phyloP scores from a whole-genome alignment of 2,329 filamentous ascomycete genomes.

The Aspergillus sp. region DNA sequence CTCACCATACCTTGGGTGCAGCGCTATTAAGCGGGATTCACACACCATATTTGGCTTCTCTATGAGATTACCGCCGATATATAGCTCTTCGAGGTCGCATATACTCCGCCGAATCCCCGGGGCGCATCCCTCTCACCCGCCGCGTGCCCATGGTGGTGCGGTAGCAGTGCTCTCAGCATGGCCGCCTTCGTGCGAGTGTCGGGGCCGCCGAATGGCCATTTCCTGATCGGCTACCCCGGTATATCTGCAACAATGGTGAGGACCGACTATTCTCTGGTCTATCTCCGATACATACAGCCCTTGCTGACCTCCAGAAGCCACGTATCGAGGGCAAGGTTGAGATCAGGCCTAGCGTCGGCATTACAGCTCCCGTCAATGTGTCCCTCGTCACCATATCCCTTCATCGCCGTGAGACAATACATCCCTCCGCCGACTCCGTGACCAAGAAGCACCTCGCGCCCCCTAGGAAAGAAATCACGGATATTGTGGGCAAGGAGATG shows the following conservation, averaged over 20 bases:
- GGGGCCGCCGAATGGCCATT: constrained; percentile 94
- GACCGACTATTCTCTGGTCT: constrained; percentile 27
- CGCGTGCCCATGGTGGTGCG: constrained; percentile 44
- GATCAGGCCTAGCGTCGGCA: constrained; percentile 81
- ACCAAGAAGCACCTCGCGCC: constrained; percentile 89
- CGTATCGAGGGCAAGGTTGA: constrained; percentile 98
- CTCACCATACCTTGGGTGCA: constrained; percentile 17
- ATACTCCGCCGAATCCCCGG: constrained; percentile 28
- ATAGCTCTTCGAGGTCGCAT: constrained; percentile 26
- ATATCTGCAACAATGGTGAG: constrained; percentile 95
- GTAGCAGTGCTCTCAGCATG: constrained; percentile 51
- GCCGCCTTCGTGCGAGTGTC: constrained; percentile 92
- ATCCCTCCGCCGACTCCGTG: constrained; percentile 91
- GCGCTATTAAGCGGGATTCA: constrained; percentile 12
- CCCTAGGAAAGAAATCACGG: constrained; percentile 83
- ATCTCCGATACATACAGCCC: background rate
- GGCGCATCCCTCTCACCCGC: constrained; percentile 29
- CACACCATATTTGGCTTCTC: constrained; percentile 15
- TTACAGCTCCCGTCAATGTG: constrained; percentile 84
- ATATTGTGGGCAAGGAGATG: constrained; percentile 95
- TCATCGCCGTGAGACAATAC: constrained; percentile 91
- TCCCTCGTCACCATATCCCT: constrained; percentile 93
- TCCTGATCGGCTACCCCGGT: constrained; percentile 93
- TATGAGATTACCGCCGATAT: constrained; percentile 30
- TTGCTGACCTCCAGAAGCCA: constrained; percentile 59